Conservation (phyloP, 805 yeast species). For the Cyberlindnera amylophila region DNA sequence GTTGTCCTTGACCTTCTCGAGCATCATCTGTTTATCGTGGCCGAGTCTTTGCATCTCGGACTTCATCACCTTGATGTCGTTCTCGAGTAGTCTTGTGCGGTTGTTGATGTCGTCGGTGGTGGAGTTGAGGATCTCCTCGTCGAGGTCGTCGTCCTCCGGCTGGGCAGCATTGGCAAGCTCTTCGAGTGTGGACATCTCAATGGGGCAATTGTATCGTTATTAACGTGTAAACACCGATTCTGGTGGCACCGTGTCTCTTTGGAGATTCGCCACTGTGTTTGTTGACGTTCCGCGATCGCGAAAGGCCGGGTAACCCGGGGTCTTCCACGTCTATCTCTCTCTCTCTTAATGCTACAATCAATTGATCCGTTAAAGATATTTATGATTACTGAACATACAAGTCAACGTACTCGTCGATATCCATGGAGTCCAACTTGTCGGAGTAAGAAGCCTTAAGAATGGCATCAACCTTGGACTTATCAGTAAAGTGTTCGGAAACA, state of each 20-base stretch:
- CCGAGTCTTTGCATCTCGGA: conserved; percentile 86
- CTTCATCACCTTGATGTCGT: conserved; percentile 91
- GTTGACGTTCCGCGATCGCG: neutral
- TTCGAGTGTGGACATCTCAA: conserved; percentile 70
- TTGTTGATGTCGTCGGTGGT: conserved; percentile 81
- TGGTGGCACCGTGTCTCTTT: too few species aligned
- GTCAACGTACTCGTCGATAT: conserved; percentile 46
- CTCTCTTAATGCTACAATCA: neutral
- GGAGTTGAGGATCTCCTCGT: conserved; percentile 73
- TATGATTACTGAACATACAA: conserved; percentile 30
- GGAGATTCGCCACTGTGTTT: conserved; percentile 7
- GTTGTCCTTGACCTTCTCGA: conserved; percentile 90
- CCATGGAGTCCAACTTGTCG: conserved; percentile 35
- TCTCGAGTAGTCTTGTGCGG: conserved; percentile 83
- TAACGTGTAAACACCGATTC: too few species aligned
- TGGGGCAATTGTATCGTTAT: neutral
- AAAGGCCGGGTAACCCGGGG: conserved; percentile 5
- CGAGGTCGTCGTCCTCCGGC: conserved; percentile 44
- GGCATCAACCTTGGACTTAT: conserved; percentile 33
- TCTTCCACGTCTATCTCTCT: neutral
- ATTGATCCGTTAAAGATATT: too few species aligned
- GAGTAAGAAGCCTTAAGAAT: conserved; percentile 36
- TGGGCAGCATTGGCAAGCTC: conserved; percentile 59
- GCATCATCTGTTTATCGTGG: conserved; percentile 91
- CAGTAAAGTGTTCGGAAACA: conserved; percentile 40